Percentiles rank a stretch among this genome's conserved stretches.
These are phyloP conservation scores for Fraxinus floribunda DNA, from an alignment of 305 asterid species.

Conservation along the genomic window DNA sequence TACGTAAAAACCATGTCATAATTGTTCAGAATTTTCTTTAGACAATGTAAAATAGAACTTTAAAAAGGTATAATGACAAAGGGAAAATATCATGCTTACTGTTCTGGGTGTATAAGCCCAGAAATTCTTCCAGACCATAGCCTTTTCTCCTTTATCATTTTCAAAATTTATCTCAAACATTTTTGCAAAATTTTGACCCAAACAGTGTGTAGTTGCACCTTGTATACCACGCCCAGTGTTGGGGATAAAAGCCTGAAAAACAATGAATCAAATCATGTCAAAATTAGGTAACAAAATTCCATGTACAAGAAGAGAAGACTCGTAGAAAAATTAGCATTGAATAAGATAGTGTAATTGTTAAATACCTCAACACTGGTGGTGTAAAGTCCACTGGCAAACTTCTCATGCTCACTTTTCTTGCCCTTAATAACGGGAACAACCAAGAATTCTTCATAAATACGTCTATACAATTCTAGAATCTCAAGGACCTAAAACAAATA, in stretches of 20 bases:
- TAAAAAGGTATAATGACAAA: background rate
- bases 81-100: slow-evolving; percentile 35
- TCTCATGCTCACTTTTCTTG: slow-evolving; percentile 90
- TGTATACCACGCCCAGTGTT: slow-evolving; percentile 96
- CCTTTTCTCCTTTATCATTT: slow-evolving; percentile 83
- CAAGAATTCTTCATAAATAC: slow-evolving; percentile 88
- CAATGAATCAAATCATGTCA: slow-evolving; percentile 10
- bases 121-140: slow-evolving; percentile 96
- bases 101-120: slow-evolving; percentile 96
- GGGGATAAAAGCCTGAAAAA: slow-evolving; percentile 79
- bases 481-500: slow-evolving; percentile 68
- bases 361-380: slow-evolving; percentile 95
- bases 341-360: background rate
- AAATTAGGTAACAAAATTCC: slow-evolving; percentile 12
- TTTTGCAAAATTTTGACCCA: slow-evolving; percentile 90
- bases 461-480: slow-evolving; percentile 81
- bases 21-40: no score
- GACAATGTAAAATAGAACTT: background rate
- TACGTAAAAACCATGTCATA: no score
- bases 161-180: slow-evolving; percentile 91
- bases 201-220: slow-evolving; percentile 93
- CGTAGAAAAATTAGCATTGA: slow-evolving; percentile 4
- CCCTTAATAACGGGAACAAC: slow-evolving; percentile 92
- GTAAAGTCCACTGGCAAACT: slow-evolving; percentile 97
- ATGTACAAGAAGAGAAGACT: background rate